Evolutionary conservation across 768 basidiomycete species (phyloP), one percentile per base, ranked within the genome.

Genomic region (Naematelia aurantialba): DNA sequence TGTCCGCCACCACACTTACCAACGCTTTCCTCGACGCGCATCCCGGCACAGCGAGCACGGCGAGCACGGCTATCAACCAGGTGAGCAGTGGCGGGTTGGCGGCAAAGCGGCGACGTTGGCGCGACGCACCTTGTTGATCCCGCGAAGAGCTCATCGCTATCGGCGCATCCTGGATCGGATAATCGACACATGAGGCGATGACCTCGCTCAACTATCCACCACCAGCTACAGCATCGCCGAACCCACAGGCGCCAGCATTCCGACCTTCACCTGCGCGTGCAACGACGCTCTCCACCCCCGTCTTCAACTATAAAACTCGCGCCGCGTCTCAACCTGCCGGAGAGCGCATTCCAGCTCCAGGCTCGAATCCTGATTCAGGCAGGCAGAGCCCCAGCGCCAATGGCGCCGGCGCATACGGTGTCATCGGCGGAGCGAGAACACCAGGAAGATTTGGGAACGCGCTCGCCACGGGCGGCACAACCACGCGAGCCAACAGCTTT

Each of bases 401-500:
- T 34, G 51, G 27, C 42, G 57, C 59, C n/a, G 61, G 58, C 30
- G 56, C 39, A 21, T 73, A 58, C 48, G 72, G 72, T 0, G 72
- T 73, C 21, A 73, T 73, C 30, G 72, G 72, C n/a, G 72, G 72
- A 19, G 60, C 57, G 5, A 64, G 72, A 42, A 65, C 60, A 5
- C 60, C 68, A 8, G 63, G 66, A 21, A 55, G 61, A 39, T 67
- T 68, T 48, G 67, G 64, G 1, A 56, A 34, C 31, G 64, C 61
- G 45, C 45, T 68, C 13, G 62, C 57, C 25, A 49, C 30, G 8
- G 70, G 71, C 2, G 73, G 73, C 2, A 71, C 67, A 17, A 57
- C 62, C 30, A 75, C 72, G 3, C 63, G 75, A 51, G 74, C 72
- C 5, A 72, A 60, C 46, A 73, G 72, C 53, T 76, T 76, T 45